These are phyloP conservation scores for Cyberlindnera subsufficiens DNA, from an alignment of 805 yeast genomes.

Conservation along the genomic window DNA sequence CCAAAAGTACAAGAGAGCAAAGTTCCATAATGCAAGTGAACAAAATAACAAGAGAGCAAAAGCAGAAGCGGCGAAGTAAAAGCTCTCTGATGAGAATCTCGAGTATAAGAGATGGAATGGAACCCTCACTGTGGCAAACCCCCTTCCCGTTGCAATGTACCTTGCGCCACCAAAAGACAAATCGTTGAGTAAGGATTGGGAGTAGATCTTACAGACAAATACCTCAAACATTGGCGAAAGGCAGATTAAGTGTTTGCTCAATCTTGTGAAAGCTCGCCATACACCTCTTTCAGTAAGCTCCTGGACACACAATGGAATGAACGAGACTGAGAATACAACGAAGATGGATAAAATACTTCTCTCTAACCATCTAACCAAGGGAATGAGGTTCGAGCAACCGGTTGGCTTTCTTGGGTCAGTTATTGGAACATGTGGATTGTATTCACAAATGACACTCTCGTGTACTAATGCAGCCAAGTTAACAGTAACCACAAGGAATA, in stretches of 20 bases:
- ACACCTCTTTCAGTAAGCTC: slow-evolving; percentile 73
- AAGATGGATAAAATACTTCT: slow-evolving; percentile 70
- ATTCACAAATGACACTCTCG: slow-evolving; percentile 56
- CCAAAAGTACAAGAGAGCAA: slow-evolving; percentile 56
- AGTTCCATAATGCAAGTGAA: slow-evolving; percentile 58
- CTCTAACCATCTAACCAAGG: slow-evolving; percentile 70
- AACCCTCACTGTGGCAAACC: slow-evolving; percentile 69
- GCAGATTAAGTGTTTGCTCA: slow-evolving; percentile 61
- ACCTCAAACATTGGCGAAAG: slow-evolving; percentile 76
- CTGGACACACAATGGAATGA: slow-evolving; percentile 70
- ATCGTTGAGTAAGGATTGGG: slow-evolving; percentile 63
- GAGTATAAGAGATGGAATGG: slow-evolving; percentile 62
- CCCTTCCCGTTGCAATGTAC: slow-evolving; percentile 79
- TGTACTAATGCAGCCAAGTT: slow-evolving; percentile 61
- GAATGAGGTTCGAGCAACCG: slow-evolving; percentile 68
- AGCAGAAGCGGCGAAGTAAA: slow-evolving; percentile 56
- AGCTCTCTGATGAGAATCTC: slow-evolving; percentile 62
- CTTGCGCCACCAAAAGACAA: slow-evolving; percentile 74
- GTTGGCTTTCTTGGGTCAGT: slow-evolving; percentile 57
- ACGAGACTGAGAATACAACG: slow-evolving; percentile 67
- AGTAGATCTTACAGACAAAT: slow-evolving; percentile 72
- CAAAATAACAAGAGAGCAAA: slow-evolving; percentile 48
- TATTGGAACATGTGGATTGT: slow-evolving; percentile 50
- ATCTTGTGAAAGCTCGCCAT: slow-evolving; percentile 59
- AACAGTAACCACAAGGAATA: slow-evolving; percentile 51